These are phyloP conservation scores for Gaeumannomyces tritici DNA, from an alignment of 2,329 filamentous ascomycete species.

Conservation along the genomic window DNA sequence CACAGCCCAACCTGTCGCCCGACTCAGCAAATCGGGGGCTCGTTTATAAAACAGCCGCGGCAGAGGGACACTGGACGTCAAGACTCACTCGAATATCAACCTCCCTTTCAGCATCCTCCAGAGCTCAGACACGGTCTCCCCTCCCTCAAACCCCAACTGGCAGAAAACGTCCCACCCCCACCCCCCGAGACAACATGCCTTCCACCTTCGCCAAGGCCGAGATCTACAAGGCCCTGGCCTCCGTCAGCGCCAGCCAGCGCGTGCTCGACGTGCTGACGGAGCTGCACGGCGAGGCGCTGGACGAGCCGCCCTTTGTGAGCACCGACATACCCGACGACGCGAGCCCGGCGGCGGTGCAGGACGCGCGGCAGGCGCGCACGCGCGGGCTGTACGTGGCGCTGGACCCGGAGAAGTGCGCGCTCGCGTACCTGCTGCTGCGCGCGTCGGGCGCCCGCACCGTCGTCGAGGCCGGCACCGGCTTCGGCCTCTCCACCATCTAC, in stretches of 20 bases:
- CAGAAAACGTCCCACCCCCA: neutral
- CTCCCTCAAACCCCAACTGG: too few relatives aligned
- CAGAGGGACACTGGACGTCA: too few relatives aligned
- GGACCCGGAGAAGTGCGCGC: slow-evolving; percentile 46
- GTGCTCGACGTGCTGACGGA: slow-evolving; percentile 6
- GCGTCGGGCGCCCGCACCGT: slow-evolving; percentile 37
- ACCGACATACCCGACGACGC: neutral
- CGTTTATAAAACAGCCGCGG: too few relatives aligned
- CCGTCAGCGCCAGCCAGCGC: slow-evolving; percentile 2
- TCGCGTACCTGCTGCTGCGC: slow-evolving; percentile 44
- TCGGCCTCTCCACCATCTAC: slow-evolving; percentile 54
- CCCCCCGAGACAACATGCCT: neutral
- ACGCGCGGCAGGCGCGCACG: slow-evolving; percentile 19
- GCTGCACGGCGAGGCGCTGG: slow-evolving; percentile 8
- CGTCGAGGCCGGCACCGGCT: slow-evolving; percentile 52
- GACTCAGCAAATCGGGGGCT: too few relatives aligned
- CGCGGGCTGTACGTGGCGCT: slow-evolving; percentile 50
- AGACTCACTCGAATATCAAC: too few relatives aligned
- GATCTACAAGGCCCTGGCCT: neutral
- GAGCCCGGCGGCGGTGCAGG: neutral
- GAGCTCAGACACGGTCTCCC: too few relatives aligned
- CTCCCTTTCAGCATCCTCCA: too few relatives aligned
- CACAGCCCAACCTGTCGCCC: too few relatives aligned
- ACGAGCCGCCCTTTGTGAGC: slow-evolving; percentile 6
- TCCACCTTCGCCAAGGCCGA: neutral